Evolutionary conservation across 257 asterid species (phyloP), one percentile per base, ranked within the genome.

Genomic region (Jaltomata sinuosa): DNA sequence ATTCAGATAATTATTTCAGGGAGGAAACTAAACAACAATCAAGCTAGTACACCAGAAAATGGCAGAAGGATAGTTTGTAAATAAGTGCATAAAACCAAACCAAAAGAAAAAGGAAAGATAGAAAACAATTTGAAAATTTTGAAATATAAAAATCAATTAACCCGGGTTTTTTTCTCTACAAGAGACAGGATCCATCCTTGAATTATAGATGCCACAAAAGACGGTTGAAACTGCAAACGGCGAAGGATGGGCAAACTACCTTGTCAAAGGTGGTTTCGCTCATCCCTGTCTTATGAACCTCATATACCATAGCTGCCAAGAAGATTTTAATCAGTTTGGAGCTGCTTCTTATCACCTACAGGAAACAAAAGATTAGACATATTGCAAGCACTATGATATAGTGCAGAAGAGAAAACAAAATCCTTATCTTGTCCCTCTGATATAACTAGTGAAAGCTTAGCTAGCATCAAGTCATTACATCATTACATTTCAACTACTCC

Each of bases 261-360:
- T 94, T 92, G 81, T 93, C 99, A 86, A 96, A 96, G 79, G 95
- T 94, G 15, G 98, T 96, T 85, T 94, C 98, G 19, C 97, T 94
- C 98, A 94, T 94, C 86, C 99, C 99, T 36, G 98, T 94, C 85
- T 90, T 94, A 84, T 93, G 93, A 57, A 93, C 97, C 83, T 96
- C 98, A 82, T 94, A 93, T 7, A 96, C 98, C 99, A 96, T 93
- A 81, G 98, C 97, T 80, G 97, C 96, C 94, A 94, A 89, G 94
- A 94, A 94, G 85, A 96, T 94, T 85, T 93, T 93, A 85, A 98
- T 89, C 83, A 94, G 89, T 85, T 86, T 93, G n/a, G 98, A 90
- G 85, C 89, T 84, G 69, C 92, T 93, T 89, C 88, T 87, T 91
- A 96, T 96, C 88, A 94, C 97, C 98, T 96, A 91, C 81, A 47